Base-by-base conservation (phyloP, 148 eudicot species). In the Chenopodium berlandieri region DNA sequence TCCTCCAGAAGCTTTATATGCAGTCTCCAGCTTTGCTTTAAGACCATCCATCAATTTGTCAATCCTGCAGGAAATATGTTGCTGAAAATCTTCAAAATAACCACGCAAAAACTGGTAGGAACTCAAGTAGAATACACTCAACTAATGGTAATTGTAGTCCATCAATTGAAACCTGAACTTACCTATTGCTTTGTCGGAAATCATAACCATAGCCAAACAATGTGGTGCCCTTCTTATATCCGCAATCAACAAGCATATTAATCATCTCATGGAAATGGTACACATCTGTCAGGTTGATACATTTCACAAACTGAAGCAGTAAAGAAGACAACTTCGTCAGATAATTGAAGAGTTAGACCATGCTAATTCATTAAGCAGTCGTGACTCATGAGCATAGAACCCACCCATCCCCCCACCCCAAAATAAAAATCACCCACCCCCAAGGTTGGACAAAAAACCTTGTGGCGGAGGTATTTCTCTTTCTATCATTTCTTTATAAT, bases 261-360 rank as follows among this genome's bases (percentile, higher is more conserved):
- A 96, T 96, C 99, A 96, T 92, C 67, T 94, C 97, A 81, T 96
- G 99, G 86, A 96, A 96, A 82, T 96, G 98, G 83, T 96, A 96
- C 68, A 91, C 88, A 68, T 91, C 99, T 44, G 85, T 86, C 89
- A 96, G 66, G 83, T 87, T 91, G 11, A 85, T 0, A 48, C 69
- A 79, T 87, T 96, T 96, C 66, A 91, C 91, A 83, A 89, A 88
- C 99, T 96, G 97, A 56, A 86, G 84, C 47, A 75, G 56, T 60
- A 75, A 85, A 27, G 75, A 65, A 62, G 56, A 30, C 31, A 50
- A 32, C 46, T 37, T 32, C 27, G 56, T 80, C 66, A 79, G 22
- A 46, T 58, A n/a, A 68, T 31, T 68, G 64, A 50, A 64, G 46
- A 52, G 70, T 23, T 14, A 67, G 27, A 40, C 32, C 40, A 56